These are phyloP conservation scores for Geosmithia morbida DNA, from an alignment of 2,329 filamentous ascomycete genomes.

Conservation along the genomic window DNA sequence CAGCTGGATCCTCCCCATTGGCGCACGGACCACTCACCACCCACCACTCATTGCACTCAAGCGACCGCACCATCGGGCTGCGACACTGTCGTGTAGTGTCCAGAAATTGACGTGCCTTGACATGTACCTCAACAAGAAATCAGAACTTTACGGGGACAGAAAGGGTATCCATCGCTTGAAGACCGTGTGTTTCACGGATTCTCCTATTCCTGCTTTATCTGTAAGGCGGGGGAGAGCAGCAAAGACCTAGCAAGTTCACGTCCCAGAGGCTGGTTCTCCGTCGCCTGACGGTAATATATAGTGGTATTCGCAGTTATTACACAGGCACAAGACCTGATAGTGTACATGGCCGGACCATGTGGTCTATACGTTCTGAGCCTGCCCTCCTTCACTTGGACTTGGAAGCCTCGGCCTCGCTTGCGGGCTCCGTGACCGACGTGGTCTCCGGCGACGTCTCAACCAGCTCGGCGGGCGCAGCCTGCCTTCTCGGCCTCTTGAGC, in stretches of 20 bases:
- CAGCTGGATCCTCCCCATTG: neutral
- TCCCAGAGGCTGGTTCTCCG: neutral
- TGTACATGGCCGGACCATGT: conserved; percentile 2
- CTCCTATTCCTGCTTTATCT: too few species aligned
- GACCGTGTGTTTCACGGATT: too few species aligned
- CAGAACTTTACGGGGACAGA: too few species aligned
- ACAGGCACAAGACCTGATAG: conserved; percentile 1
- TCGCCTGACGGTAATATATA: neutral
- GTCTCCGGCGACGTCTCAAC: conserved; percentile 11
- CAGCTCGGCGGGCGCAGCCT: conserved; percentile 33
- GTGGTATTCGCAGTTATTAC: neutral
- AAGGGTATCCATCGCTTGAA: too few species aligned
- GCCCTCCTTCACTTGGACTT: conserved; percentile 12
- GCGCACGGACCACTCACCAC: neutral
- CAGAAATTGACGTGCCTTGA: too few species aligned
- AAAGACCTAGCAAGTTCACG: too few species aligned
- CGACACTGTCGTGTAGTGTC: too few species aligned
- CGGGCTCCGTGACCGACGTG: conserved; percentile 16
- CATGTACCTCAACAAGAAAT: too few species aligned
- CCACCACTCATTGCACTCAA: too few species aligned
- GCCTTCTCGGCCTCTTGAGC: conserved; percentile 65
- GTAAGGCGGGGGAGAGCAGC: too few species aligned
- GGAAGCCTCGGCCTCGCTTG: conserved; percentile 18
- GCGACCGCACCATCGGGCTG: neutral
- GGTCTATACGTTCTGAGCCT: conserved; percentile 4